Base-by-base conservation (phyloP, 2,329 filamentous ascomycete species). In the Cytospora paraplurivora region DNA sequence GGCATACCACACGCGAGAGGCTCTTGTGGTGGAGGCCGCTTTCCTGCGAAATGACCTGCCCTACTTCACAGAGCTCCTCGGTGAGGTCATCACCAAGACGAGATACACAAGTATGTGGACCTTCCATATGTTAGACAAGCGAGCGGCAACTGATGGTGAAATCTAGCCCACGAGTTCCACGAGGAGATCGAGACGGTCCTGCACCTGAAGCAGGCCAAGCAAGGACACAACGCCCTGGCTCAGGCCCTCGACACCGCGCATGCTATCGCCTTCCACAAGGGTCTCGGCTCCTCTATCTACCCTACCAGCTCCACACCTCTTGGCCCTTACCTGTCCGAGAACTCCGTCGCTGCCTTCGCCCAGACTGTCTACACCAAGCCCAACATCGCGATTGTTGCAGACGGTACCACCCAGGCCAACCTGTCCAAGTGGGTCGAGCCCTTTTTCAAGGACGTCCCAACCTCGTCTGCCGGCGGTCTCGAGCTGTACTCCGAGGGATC, bases 41-140 rank as follows among this genome's bases (percentile, higher is more conserved):
- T 99, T 99, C 85, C 87, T 99, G 70, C 88, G 92, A 76, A 88
- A 95, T 76, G 93, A 99, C 77, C 88, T 99, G 70, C 95, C 95
- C 71, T 99, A 98, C 86, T 99, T 97, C 78, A 87, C 93, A 73
- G 95, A 99, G 83, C 85, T 99, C 69, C 86, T 99, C 71, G 92
- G 90, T 74, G 96, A 99, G 83, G 91, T 97, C 72, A 84, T 95
- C 73, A 88, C 89, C 67, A 82, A 91, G 79, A 96, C 94, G 71
- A 95, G 92, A 81, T 99, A 92, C 78, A 87, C 88, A 69, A 83
- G 88, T 90, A 79, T 79, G 86, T 77, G 62, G 64, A 57, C 59
- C 62, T 65, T 67, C 67, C 56, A 44, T 44, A 35, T 38, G 53
- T 13, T 52, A 17, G 32, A 64, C 52, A 57, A 59, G 47, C 66